Evolutionary conservation across 1,139 yeast species (phyloP), one percentile per base, ranked within the genome.

Genomic region (Blastobotrys niveus): DNA sequence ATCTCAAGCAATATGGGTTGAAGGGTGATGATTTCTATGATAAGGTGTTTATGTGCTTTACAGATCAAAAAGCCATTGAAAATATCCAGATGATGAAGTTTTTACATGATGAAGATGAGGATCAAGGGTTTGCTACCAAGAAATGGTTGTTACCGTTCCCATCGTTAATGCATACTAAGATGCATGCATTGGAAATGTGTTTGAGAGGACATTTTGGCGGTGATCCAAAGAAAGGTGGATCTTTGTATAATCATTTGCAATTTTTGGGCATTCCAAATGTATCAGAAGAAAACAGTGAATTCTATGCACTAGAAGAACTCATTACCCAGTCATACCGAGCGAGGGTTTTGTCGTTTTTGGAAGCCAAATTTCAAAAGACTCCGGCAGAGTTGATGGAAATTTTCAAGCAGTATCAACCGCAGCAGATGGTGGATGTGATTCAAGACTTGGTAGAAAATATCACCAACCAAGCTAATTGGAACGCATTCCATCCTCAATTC

Each of bases 131-230:
- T 27, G 18, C 27, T 4, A 19, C 42, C 8, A 38, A 37, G 19
- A 38, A 42, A 21, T 42, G 46, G 46, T 25, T 38, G 10, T 31
- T 42, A 15, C 42, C 46, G 6, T 38, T 42, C 18, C 46, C 46
- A 9, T 27, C 42, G 14, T 31, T 42, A 12, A 31, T 42, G 34
- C 46, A 42, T 20, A 38, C 38, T 17, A n/a, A 42, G 21, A 42
- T 42, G 46, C 46, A 42, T 27, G 18, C 37, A 3, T 25, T 42
- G 26, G 46, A 42, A 33, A 42, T 42, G 46, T 27, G 25, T 10
- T 22, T 37, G 35, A 19, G 42, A 34, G 38, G 38, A 4, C 46
- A 42, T 21, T 42, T 37, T 20, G 46, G 46, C 19, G 41, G 41
- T 5, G 46, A 42, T 14, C 42, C 41, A 9, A 34, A 15, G 19